phyloP scores from a whole-genome alignment of 2,329 filamentous ascomycete species.

The Hypoxylon sp. region DNA sequence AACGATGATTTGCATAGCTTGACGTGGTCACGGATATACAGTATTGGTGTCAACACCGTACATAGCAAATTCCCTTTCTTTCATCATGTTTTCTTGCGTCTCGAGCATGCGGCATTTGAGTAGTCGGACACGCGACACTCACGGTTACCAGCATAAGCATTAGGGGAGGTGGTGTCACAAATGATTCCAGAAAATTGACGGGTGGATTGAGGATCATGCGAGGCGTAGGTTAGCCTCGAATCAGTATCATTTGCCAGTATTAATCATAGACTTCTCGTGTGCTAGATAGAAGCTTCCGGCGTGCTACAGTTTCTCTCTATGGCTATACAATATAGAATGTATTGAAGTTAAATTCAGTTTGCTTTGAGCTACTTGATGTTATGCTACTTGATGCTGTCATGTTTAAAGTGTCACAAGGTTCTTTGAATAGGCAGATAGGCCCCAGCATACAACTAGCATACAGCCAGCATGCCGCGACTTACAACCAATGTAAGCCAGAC shows the following conservation, averaged over 20 bases:
- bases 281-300: conserved; percentile 22
- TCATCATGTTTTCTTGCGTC: conserved; percentile 24
- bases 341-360: conserved; percentile 10
- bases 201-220: conserved; percentile 15
- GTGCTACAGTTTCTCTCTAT: conserved; percentile 14
- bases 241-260: conserved; percentile 6
- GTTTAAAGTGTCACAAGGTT: conserved; percentile 1
- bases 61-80: conserved; percentile 36
- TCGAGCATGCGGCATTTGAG: conserved; percentile 33
- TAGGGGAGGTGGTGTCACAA: conserved; percentile 31
- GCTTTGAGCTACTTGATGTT: conserved; percentile 8
- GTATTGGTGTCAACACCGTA: conserved; percentile 44
- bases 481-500: conserved; percentile 15
- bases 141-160: conserved; percentile 42
- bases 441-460: conserved; percentile 6
- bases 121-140: conserved; percentile 30
- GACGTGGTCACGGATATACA: conserved; percentile 41
- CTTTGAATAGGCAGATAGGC: not conserved
- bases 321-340: conserved; percentile 34
- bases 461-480: conserved; percentile 5
- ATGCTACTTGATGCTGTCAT: conserved; percentile 16
- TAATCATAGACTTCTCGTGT: conserved; percentile 22
- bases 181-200: conserved; percentile 26
- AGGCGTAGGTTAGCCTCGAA: conserved; percentile 21
- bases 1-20: conserved; percentile 34